Conservation (phyloP, 305 asterid species). For the Coffea humblotiana region DNA sequence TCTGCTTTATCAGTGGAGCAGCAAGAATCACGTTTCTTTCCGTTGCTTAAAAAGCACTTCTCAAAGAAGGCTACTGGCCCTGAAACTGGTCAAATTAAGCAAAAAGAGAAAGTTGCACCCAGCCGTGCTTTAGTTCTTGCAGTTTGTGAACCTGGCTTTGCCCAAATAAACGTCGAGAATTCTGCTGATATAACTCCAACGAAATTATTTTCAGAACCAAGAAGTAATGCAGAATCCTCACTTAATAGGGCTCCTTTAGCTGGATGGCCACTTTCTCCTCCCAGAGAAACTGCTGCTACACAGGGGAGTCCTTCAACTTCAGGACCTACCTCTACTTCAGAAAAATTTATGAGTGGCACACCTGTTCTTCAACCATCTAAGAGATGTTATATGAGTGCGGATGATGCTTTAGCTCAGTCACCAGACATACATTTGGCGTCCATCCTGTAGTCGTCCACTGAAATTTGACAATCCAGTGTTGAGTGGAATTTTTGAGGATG, state of each 20-base stretch:
- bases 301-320: constrained; percentile 42
- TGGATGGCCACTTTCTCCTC: constrained; percentile 15
- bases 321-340: constrained; percentile 48
- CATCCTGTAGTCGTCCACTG: constrained; percentile 66
- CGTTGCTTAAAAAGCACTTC: constrained; percentile 50
- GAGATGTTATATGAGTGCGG: constrained; percentile 71
- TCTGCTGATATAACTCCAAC: neutral
- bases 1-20: constrained; percentile 19
- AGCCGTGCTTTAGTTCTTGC: neutral
- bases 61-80: constrained; percentile 17
- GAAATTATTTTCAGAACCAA: constrained; percentile 10
- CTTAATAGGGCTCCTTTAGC: constrained; percentile 6
- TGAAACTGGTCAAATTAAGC: neutral
- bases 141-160: constrained; percentile 6
- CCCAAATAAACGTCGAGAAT: constrained; percentile 13
- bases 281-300: constrained; percentile 23
- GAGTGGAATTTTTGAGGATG: constrained; percentile 34
- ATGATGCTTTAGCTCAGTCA: constrained; percentile 37
- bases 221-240: constrained; percentile 22
- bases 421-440: constrained; percentile 57
- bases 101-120: constrained; percentile 5
- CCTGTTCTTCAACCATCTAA: constrained; percentile 55
- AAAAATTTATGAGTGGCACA: constrained; percentile 55
- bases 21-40: constrained; percentile 51
- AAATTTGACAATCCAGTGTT: constrained; percentile 72